Evolutionary conservation across 2,329 filamentous ascomycete species (phyloP).

Genomic region (Fusarium succisae): DNA sequence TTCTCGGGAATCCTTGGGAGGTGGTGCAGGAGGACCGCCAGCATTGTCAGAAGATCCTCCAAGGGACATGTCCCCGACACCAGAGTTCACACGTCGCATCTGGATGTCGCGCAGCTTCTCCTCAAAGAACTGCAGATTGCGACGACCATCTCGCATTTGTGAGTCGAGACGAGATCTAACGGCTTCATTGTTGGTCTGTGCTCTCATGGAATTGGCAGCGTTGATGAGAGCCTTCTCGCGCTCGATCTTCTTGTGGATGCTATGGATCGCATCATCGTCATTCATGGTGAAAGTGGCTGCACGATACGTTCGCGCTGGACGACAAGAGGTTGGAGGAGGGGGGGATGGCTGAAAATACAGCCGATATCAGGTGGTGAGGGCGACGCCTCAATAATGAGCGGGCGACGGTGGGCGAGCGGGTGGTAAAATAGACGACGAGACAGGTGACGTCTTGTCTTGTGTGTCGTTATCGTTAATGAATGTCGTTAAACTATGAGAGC

Average conservation of each 20-base stretch:
- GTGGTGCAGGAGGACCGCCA: slow-evolving; percentile 69
- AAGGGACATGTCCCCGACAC: slow-evolving; percentile 73
- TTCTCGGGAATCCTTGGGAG: slow-evolving; percentile 72
- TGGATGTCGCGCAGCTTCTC: slow-evolving; percentile 89
- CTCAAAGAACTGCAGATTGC: slow-evolving; percentile 96
- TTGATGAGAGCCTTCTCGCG: slow-evolving; percentile 95
- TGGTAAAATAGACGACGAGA: slow-evolving; percentile 19
- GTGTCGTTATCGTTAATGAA: slow-evolving; percentile 7
- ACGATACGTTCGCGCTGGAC: slow-evolving; percentile 53
- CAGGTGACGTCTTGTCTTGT: slow-evolving; percentile 25
- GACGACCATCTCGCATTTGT: slow-evolving; percentile 91
- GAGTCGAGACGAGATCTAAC: slow-evolving; percentile 91
- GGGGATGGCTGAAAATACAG: slow-evolving; percentile 13
- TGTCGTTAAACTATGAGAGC: slow-evolving; percentile 14
- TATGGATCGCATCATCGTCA: slow-evolving; percentile 73
- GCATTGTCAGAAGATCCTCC: slow-evolving; percentile 53
- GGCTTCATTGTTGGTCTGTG: slow-evolving; percentile 91
- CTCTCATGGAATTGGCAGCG: slow-evolving; percentile 92
- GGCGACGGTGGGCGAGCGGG: slow-evolving; percentile 15
- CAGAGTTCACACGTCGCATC: slow-evolving; percentile 77
- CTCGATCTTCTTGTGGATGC: slow-evolving; percentile 97
- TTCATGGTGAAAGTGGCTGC: slow-evolving; percentile 63
- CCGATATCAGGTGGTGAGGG: slow-evolving; percentile 27
- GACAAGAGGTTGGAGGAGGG: slow-evolving; percentile 25
- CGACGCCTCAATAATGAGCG: slow-evolving; percentile 13